Percentiles rank a stretch among this genome's conserved stretches.
phyloP scores from a whole-genome alignment of 2,329 filamentous ascomycete genomes.

The Xylariales sp. region DNA sequence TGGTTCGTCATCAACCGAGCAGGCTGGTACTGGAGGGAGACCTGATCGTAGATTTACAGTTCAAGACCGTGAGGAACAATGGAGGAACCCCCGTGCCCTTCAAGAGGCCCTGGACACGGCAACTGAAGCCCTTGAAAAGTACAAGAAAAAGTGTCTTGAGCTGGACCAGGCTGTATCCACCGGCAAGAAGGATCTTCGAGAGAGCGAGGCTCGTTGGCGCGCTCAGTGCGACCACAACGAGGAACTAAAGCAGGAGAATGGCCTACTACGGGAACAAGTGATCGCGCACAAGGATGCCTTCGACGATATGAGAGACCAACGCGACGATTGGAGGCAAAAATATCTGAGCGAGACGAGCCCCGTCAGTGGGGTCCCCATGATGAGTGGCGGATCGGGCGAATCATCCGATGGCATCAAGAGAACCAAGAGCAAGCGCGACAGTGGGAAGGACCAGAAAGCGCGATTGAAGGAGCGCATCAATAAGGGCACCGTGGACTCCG shows the following conservation, averaged over 20 bases:
- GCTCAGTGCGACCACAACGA: constrained; percentile 20
- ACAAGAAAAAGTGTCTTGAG: constrained; percentile 18
- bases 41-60: constrained; percentile 21
- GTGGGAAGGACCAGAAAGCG: not conserved
- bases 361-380: constrained; percentile 6
- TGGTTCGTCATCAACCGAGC: constrained; percentile 27
- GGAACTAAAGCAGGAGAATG: constrained; percentile 20
- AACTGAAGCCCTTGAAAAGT: constrained; percentile 18
- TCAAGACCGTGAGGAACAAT: constrained; percentile 19
- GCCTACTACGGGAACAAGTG: constrained; percentile 3
- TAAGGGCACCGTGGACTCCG: not conserved
- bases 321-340: not conserved
- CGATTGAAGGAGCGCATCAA: constrained; percentile 7
- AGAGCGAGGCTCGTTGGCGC: constrained; percentile 12
- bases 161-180: constrained; percentile 16
- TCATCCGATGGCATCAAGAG: not conserved
- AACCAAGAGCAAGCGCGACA: constrained; percentile 4
- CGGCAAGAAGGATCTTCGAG: constrained; percentile 10
- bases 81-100: constrained; percentile 21
- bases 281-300: not conserved
- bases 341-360: not conserved
- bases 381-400: constrained; percentile 9
- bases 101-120: constrained; percentile 21
- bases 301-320: not conserved
- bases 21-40: constrained; percentile 22